Conservation (phyloP, 1,139 yeast species). For the Tardiomyces digboiensis region DNA sequence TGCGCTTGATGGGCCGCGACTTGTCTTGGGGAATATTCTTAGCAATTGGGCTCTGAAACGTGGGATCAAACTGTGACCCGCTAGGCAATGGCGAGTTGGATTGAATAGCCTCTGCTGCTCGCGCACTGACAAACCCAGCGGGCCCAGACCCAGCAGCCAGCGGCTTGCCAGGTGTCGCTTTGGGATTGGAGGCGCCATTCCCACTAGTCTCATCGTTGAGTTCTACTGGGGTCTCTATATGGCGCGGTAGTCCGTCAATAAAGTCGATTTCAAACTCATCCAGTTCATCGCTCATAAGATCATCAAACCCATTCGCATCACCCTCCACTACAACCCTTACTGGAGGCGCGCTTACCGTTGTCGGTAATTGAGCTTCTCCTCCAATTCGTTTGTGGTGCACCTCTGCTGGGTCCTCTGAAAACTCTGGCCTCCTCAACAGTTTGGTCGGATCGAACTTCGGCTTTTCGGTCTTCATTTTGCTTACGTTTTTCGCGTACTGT, state of each 20-base stretch:
- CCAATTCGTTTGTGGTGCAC: too few relatives aligned
- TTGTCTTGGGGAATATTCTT: neutral
- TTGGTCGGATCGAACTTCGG: neutral
- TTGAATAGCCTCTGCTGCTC: slow-evolving; percentile 39
- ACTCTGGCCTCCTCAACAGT: too few relatives aligned
- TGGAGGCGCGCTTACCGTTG: neutral
- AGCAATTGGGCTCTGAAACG: slow-evolving; percentile 35
- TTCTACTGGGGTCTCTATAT: slow-evolving; percentile 2
- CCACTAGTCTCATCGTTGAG: too few relatives aligned
- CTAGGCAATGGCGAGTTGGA: slow-evolving; percentile 32
- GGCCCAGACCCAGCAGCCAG: slow-evolving; percentile 8
- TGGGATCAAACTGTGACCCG: slow-evolving; percentile 35
- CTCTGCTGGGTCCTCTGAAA: too few relatives aligned
- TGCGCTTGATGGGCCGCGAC: neutral
- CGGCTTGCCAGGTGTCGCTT: slow-evolving; percentile 1
- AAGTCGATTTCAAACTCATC: slow-evolving; percentile 12
- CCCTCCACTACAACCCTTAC: neutral
- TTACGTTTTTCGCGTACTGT: slow-evolving; percentile 41
- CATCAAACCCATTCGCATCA: slow-evolving; percentile 5
- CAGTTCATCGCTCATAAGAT: slow-evolving; percentile 7
- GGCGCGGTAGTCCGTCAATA: slow-evolving; percentile 9
- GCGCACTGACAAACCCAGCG: slow-evolving; percentile 47
- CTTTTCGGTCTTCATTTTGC: slow-evolving; percentile 30
- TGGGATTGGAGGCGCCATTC: slow-evolving; percentile 1
- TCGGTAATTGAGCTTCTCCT: too few relatives aligned